Conservation (phyloP, 2,329 filamentous ascomycete genomes). For the Neofusicoccum parvum region DNA sequence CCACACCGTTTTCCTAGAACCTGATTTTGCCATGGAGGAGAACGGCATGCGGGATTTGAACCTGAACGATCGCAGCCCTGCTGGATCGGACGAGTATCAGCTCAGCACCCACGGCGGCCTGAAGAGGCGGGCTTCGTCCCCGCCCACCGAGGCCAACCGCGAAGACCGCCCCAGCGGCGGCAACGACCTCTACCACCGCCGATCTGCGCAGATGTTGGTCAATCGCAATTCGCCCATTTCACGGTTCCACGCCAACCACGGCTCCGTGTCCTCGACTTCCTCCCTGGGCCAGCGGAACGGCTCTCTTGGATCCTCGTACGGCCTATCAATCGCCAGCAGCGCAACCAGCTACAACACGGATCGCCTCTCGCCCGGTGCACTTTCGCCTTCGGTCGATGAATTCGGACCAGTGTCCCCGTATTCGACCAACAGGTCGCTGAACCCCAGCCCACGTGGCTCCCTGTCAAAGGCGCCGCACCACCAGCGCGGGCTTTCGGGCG, state of each 20-base stretch:
- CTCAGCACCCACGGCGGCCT: constrained; percentile 54
- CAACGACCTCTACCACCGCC: constrained; percentile 56
- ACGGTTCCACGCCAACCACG: constrained; percentile 58
- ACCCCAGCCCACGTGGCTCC: constrained; percentile 46
- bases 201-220: constrained; percentile 58
- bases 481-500: constrained; percentile 45
- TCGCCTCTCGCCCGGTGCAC: constrained; percentile 60
- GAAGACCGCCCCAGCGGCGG: constrained; percentile 49
- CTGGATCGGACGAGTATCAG: constrained; percentile 47
- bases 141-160: constrained; percentile 57
- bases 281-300: constrained; percentile 62
- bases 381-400: constrained; percentile 62
- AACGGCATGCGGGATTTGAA: constrained; percentile 54
- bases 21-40: constrained; percentile 58
- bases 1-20: constrained; percentile 55
- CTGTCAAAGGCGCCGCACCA: constrained; percentile 40
- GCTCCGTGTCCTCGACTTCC: constrained; percentile 65
- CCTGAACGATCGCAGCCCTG: constrained; percentile 56
- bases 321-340: constrained; percentile 64
- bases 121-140: constrained; percentile 67
- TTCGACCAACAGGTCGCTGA: constrained; percentile 50
- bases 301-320: constrained; percentile 64
- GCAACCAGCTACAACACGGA: constrained; percentile 66
- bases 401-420: constrained; percentile 57
- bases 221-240: constrained; percentile 57